Base-by-base conservation (phyloP, 441 rosid genomes). In the Monsonia emarginata region DNA sequence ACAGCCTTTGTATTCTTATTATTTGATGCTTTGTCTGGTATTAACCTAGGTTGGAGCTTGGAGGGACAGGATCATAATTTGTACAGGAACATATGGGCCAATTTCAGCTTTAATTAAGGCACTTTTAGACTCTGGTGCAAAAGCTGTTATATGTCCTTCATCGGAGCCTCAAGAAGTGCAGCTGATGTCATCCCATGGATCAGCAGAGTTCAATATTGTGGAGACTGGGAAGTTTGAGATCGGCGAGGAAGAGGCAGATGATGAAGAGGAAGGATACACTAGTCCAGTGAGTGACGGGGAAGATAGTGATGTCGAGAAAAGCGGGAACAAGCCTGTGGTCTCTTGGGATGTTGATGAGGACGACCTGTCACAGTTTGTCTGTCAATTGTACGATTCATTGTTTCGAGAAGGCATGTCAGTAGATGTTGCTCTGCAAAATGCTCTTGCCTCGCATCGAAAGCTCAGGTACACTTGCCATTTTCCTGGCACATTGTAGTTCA, bases 241-340 rank as follows among this genome's bases (percentile, higher is more conserved):
- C 14, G 97, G 98, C 48, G 95, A 82, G 77, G 98, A 93, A 62
- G 95, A 81, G 65, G 70, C 71, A 1, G 93, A 86, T 65, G 87
- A 84, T 18, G 96, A 87, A 69, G 90, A 82, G 26, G 63, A 7
- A 0, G 95, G 81, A 70, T 83, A 86, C 14, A 66, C 68, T 8
- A 88, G 89, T 68, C 95, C 93, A 0, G 36, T 60, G 4, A 93
- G 98, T 76, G 97, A 90, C 77, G 90, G 98, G 98, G 98, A 86
- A 79, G 97, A 93, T 68, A 90, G 89, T 48, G 96, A 93, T 56
- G 69, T 74, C 11, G 97, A 87, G 78, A 85, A 80, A 70, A 69
- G 46, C 3, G 82, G 69, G 18, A 80, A 72, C 1, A 67, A 44
- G 67, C 76, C 68, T 56, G 61, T 65, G 46, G 84, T 85, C 27